Conservation (phyloP, 495 filamentous ascomycete species). For the Penicillium paradoxum region DNA sequence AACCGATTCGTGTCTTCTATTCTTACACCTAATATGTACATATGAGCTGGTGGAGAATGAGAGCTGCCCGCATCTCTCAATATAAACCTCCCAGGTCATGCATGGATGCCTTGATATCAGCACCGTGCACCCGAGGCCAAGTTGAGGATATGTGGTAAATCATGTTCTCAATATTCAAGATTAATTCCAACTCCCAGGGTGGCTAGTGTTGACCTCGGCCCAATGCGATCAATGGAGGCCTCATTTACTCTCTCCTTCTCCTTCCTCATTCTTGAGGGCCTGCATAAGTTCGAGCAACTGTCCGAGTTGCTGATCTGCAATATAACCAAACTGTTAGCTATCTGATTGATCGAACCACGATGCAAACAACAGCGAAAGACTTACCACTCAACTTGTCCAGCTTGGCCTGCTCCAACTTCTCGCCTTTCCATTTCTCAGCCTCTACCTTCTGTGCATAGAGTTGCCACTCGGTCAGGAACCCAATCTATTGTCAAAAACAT, state of each 20-base stretch:
- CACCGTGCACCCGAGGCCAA: not conserved
- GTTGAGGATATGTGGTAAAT: not conserved
- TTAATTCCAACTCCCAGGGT: not conserved
- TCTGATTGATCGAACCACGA: not conserved
- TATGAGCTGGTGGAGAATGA: not conserved
- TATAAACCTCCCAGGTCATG: not conserved
- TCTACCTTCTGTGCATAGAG: constrained; percentile 87
- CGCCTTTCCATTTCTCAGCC: constrained; percentile 74
- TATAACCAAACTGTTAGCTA: constrained; percentile 9
- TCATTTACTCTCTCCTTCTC: constrained; percentile 20
- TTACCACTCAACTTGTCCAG: constrained; percentile 93
- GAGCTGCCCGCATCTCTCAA: constrained; percentile 21
- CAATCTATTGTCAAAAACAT: constrained; percentile 57
- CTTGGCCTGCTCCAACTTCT: constrained; percentile 70
- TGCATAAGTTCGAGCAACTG: constrained; percentile 95
- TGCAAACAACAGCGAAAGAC: constrained; percentile 24
- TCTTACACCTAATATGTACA: constrained; percentile 22
- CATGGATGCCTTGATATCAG: not conserved
- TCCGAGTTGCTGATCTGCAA: constrained; percentile 80
- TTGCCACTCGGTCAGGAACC: constrained; percentile 96
- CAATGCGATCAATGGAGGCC: not conserved
- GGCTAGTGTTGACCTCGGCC: not conserved
- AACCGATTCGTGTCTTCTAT: not conserved
- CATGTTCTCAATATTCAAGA: not conserved
- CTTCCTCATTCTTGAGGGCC: constrained; percentile 56